Evolutionary conservation across 345 rosid genomes (phyloP).

Genomic region (Eucalyptus pumila): DNA sequence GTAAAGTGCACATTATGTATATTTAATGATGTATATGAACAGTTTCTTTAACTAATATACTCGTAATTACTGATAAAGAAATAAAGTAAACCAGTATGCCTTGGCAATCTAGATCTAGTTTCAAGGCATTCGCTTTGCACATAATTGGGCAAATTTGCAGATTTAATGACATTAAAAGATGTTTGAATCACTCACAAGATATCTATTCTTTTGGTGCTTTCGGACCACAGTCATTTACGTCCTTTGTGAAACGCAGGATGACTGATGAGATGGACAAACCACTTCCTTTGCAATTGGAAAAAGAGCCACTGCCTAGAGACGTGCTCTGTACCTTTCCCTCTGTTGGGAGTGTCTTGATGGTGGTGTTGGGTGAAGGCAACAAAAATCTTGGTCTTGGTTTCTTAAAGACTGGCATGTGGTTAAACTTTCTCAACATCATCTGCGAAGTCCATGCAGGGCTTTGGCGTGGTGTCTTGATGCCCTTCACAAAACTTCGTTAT

Average conservation of each 20-base stretch:
- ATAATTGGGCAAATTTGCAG: background rate
- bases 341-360: constrained; percentile 63
- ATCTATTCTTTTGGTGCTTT: background rate
- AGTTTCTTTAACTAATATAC: background rate
- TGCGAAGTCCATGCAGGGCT: constrained; percentile 54
- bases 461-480: constrained; percentile 46
- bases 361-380: constrained; percentile 19
- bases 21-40: background rate
- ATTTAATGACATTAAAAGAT: background rate
- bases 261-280: constrained; percentile 34
- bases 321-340: constrained; percentile 49
- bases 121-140: background rate
- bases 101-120: background rate
- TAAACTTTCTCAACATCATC: constrained; percentile 33
- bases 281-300: constrained; percentile 39
- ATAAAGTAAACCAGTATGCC: background rate
- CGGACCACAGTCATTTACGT: background rate
- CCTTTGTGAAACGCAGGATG: constrained; percentile 10
- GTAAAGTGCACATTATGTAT: background rate
- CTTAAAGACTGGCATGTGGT: constrained; percentile 50
- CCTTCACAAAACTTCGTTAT: constrained; percentile 30
- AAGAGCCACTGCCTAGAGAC: constrained; percentile 42
- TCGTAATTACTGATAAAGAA: background rate
- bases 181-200: background rate
- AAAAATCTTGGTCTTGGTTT: constrained; percentile 16